A percentile compares a stretch with the other conserved stretches of the same genome.
Conservation (phyloP, 2,329 filamentous ascomycete species). For the Calonectria naviculata region DNA sequence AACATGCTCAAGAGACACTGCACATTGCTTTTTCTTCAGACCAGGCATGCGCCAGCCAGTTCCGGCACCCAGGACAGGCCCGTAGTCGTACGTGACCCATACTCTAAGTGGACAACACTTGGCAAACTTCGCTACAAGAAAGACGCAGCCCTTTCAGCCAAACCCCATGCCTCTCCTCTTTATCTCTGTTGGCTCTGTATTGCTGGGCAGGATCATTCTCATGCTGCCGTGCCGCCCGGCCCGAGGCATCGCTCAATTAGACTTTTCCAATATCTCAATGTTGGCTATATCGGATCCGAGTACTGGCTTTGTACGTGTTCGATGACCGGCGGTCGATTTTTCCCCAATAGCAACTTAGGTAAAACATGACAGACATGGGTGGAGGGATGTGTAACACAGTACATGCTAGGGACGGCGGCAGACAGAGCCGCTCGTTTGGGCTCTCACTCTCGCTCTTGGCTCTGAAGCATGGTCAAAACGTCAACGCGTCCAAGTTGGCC, state of each 20-base stretch:
- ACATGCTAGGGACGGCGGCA: neutral
- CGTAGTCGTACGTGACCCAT: neutral
- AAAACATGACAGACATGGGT: constrained; percentile 3
- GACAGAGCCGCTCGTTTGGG: neutral
- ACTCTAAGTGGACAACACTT: constrained; percentile 5
- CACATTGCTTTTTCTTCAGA: constrained; percentile 24
- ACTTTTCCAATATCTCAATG: neutral
- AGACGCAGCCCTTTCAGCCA: constrained; percentile 1
- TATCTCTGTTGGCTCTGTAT: neutral
- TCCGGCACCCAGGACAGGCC: neutral
- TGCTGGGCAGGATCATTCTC: neutral
- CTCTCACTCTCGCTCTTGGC: neutral
- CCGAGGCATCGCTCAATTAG: constrained; percentile 11
- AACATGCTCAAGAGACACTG: constrained; percentile 22
- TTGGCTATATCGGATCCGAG: neutral
- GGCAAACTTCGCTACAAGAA: neutral
- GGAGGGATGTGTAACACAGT: neutral
- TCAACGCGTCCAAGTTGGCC: constrained; percentile 14
- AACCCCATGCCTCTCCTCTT: neutral
- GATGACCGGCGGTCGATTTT: neutral
- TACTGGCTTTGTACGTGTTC: neutral
- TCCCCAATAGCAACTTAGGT: neutral
- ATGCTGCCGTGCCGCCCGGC: constrained; percentile 8
- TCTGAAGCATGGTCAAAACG: constrained; percentile 6
- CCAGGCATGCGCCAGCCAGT: neutral